Percentiles rank a stretch among this genome's conserved stretches.
phyloP scores from a whole-genome alignment of 2,329 filamentous ascomycete species.

The Aureobasidium leucospermi region DNA sequence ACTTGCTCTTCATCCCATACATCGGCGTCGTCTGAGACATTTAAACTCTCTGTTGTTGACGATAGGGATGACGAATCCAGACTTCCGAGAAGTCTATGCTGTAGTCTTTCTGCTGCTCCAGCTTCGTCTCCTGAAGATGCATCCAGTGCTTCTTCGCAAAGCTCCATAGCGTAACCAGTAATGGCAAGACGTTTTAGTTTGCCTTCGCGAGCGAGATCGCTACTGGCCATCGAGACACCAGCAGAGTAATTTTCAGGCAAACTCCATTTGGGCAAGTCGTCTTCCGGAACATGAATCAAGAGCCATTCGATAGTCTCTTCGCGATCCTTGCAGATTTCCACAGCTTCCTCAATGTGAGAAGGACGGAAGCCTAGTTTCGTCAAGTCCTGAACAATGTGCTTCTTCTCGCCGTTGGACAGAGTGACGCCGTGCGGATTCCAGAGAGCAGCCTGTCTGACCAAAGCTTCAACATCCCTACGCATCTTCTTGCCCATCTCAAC shows the following conservation, averaged over 20 bases:
- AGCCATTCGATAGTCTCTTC: slow-evolving; percentile 96
- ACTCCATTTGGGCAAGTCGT: slow-evolving; percentile 89
- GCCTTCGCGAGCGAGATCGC: slow-evolving; percentile 71
- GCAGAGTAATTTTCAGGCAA: slow-evolving; percentile 87
- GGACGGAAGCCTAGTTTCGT: slow-evolving; percentile 74
- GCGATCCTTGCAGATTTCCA: slow-evolving; percentile 77
- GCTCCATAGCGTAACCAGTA: slow-evolving; percentile 76
- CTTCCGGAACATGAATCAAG: slow-evolving; percentile 91
- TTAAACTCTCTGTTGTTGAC: slow-evolving; percentile 30
- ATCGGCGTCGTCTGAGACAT: slow-evolving; percentile 36
- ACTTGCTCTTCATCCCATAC: slow-evolving; percentile 80
- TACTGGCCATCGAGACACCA: slow-evolving; percentile 77
- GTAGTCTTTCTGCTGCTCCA: slow-evolving; percentile 70
- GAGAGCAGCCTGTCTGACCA: slow-evolving; percentile 68
- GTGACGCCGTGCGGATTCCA: slow-evolving; percentile 79
- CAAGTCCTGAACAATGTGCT: slow-evolving; percentile 63
- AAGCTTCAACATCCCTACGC: slow-evolving; percentile 66
- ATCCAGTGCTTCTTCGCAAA: slow-evolving; percentile 73
- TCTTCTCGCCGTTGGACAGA: slow-evolving; percentile 53
- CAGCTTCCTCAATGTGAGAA: slow-evolving; percentile 83
- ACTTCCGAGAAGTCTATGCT: slow-evolving; percentile 53
- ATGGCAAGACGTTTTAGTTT: slow-evolving; percentile 74
- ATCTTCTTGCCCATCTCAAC: slow-evolving; percentile 87
- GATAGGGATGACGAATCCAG: slow-evolving; percentile 18
- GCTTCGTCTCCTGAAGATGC: slow-evolving; percentile 64